A percentile compares a stretch with the other conserved stretches of the same genome.
These are phyloP conservation scores for Populus hybrid DNA, from an alignment of 441 rosid species.

Conservation along the genomic window DNA sequence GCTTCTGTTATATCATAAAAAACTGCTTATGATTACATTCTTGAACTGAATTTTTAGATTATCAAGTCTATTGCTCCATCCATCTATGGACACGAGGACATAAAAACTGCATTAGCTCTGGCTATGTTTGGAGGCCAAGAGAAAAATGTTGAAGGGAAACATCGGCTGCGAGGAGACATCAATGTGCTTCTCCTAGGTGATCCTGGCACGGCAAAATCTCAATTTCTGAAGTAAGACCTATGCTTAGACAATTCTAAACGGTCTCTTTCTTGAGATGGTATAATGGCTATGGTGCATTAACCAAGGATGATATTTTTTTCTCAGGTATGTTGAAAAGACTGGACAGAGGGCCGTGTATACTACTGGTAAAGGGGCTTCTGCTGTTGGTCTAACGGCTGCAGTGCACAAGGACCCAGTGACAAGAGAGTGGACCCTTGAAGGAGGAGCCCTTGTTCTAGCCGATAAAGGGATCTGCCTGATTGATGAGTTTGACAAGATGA, in stretches of 20 bases:
- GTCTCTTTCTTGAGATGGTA: neutral
- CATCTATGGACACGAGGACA: constrained; percentile 98
- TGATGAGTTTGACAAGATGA: constrained; percentile 99
- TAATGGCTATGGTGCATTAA: constrained; percentile 14
- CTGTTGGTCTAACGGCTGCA: constrained; percentile 97
- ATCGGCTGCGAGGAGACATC: constrained; percentile 87
- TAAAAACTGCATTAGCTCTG: constrained; percentile 90
- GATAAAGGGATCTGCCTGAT: constrained; percentile 96
- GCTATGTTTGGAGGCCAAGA: constrained; percentile 99
- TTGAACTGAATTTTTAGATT: constrained; percentile 47
- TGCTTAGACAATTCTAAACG: neutral
- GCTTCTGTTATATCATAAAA: constrained; percentile 1
- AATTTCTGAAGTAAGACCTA: constrained; percentile 80
- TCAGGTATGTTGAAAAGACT: constrained; percentile 94
- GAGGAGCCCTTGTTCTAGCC: constrained; percentile 98
- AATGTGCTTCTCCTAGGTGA: constrained; percentile 93
- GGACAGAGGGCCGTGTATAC: constrained; percentile 99
- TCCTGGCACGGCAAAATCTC: constrained; percentile 98
- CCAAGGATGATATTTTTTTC: constrained; percentile 12
- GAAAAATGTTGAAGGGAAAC: constrained; percentile 92
- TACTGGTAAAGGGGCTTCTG: constrained; percentile 99
- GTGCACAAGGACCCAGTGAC: constrained; percentile 99
- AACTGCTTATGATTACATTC: constrained; percentile 14
- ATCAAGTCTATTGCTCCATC: constrained; percentile 95
- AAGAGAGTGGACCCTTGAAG: constrained; percentile 99